Evolutionary conservation across 345 rosid genomes (phyloP).

Genomic region (Rubroshorea leprosula): DNA sequence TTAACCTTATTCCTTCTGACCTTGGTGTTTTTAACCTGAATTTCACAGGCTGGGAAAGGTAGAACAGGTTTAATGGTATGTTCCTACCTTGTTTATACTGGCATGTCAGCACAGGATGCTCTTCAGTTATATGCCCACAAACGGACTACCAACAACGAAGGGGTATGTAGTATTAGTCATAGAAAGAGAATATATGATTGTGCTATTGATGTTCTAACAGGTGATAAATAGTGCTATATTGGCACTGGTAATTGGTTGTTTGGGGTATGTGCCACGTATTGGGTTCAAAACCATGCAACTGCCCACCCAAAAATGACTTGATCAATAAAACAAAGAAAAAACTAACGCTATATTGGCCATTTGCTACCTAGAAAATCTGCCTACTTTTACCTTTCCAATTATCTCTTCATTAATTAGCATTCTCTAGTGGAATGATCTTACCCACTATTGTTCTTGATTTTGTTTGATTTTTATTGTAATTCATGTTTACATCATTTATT

Average conservation of each 20-base stretch:
- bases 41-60: constrained; percentile 90
- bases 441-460: too few relatives aligned
- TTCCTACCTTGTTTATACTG: constrained; percentile 72
- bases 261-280: neutral
- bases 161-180: constrained; percentile 47
- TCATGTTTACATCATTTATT: neutral
- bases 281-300: too few relatives aligned
- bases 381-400: neutral
- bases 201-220: neutral
- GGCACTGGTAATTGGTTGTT: neutral
- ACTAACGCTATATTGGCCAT: too few relatives aligned
- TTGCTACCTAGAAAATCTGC: too few relatives aligned
- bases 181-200: constrained; percentile 2
- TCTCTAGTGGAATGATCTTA: too few relatives aligned
- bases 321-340: too few relatives aligned
- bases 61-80: constrained; percentile 91
- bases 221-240: neutral
- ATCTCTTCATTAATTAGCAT: too few relatives aligned
- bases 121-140: constrained; percentile 75
- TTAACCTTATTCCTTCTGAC: neutral
- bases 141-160: constrained; percentile 92
- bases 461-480: too few relatives aligned
- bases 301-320: too few relatives aligned
- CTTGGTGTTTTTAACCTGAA: constrained; percentile 9
- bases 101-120: constrained; percentile 83